Evolutionary conservation across 208 protist species (phyloP).

Genomic region (Trypanosoma avium): DNA sequence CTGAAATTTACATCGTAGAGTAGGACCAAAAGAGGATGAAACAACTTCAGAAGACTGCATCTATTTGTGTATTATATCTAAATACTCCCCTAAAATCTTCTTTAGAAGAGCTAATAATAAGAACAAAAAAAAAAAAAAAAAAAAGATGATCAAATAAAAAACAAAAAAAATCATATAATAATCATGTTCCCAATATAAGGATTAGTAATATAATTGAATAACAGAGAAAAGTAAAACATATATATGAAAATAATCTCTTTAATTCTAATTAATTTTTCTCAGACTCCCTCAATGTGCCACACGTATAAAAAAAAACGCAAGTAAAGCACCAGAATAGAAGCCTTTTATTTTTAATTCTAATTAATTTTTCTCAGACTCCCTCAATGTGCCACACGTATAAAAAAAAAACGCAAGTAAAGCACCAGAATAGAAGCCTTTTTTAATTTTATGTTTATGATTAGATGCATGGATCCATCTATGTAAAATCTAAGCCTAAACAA

Average conservation of each 20-base stretch:
- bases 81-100: neutral
- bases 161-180: neutral
- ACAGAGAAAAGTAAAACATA: neutral
- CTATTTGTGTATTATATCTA: neutral
- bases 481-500: neutral
- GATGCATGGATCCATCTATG: no score
- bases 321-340: slow-evolving; percentile 32
- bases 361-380: slow-evolving; percentile 19
- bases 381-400: slow-evolving; percentile 29
- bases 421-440: neutral
- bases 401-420: neutral
- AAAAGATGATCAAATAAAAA: neutral
- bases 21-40: neutral
- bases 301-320: slow-evolving; percentile 23
- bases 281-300: slow-evolving; percentile 30
- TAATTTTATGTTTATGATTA: no score
- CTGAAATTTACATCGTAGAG: slow-evolving; percentile 1
- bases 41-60: neutral
- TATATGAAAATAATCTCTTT: neutral
- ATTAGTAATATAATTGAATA: no score
- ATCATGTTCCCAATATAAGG: no score
- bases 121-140: slow-evolving; percentile 11
- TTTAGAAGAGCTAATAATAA: neutral
- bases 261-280: slow-evolving; percentile 11
- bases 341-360: slow-evolving; percentile 5